A percentile compares a stretch with the other conserved stretches of the same genome.
These are phyloP conservation scores for Neonectria hederae DNA, from an alignment of 2,329 filamentous ascomycete species.

Conservation along the genomic window DNA sequence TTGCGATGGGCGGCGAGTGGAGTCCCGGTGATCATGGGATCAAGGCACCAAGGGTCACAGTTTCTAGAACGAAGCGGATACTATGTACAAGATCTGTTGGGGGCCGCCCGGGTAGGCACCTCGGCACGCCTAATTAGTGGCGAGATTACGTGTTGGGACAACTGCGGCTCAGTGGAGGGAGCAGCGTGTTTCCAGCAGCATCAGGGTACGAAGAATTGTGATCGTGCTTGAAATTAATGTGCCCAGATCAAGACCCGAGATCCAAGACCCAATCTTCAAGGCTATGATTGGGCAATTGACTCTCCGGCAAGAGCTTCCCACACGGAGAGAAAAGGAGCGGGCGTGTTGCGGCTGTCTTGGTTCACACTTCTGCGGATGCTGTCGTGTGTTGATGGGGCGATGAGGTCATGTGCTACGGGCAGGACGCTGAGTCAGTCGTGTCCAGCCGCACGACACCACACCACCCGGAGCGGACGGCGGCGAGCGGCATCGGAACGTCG, in stretches of 20 bases:
- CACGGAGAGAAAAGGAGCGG: neutral
- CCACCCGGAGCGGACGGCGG: slow-evolving; percentile 18
- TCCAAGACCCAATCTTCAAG: slow-evolving; percentile 7
- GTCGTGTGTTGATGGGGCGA: slow-evolving; percentile 23
- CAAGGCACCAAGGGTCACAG: neutral
- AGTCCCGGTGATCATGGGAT: slow-evolving; percentile 30
- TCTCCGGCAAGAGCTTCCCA: neutral
- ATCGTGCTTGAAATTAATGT: slow-evolving; percentile 3
- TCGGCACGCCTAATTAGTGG: neutral
- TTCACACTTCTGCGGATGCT: neutral
- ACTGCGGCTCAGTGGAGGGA: neutral
- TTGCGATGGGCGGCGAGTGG: slow-evolving; percentile 13
- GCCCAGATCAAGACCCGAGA: neutral
- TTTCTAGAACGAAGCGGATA: slow-evolving; percentile 29
- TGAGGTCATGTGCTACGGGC: slow-evolving; percentile 25
- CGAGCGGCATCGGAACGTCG: slow-evolving; percentile 23
- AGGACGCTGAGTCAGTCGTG: slow-evolving; percentile 24
- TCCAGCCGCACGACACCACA: slow-evolving; percentile 9
- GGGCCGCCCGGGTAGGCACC: neutral
- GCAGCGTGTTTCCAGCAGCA: neutral
- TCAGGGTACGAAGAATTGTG: neutral
- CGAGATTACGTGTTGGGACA: neutral
- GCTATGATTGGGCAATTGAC: slow-evolving; percentile 15
- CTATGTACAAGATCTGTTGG: slow-evolving; percentile 14
- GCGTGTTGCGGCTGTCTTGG: neutral